Base-by-base conservation (phyloP, 129 eudicot species). In the Lonicera japonica region DNA sequence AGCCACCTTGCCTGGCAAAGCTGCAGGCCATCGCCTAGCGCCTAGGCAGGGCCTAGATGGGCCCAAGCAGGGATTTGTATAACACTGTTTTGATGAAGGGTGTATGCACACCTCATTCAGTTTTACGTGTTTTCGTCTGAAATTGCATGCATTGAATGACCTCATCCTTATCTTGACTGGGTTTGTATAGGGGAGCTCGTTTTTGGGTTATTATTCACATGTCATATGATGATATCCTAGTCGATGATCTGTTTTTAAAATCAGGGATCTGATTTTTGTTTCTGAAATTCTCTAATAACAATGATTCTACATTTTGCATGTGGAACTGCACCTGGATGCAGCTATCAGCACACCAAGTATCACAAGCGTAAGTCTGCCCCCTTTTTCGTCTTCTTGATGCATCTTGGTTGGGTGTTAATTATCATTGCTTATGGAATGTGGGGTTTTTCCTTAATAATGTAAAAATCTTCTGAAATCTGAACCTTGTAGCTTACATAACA, bases 261-360 rank as follows among this genome's bases (percentile, higher is more conserved):
- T 1, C 36, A 29, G 36, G 4, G 36, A 1, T 29, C 6, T 29
- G 36, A 29, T 29, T 29, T 29, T 29, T 2, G 4, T 29, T 29
- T 29, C 4, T 29, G 36, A 29, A 29, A 29, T 50, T 56, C 69
- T 19, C 58, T 82, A 41, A 70, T 72, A 61, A 59, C 40, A 45
- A 73, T 39, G 16, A 65, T 74, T 72, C 55, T 18, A 10, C 56
- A 13, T 77, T 70, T 87, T 77, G 85, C 85, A 71, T 85, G 82
- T 79, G 82, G 73, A 72, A 70, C 64, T 57, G 36, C 65, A 60
- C 39, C 60, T 67, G 77, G 73, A 67, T 69, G 82, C 86, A 94
- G 99, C 68, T 94, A 94, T 81, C 99, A 88, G 74, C 99, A 88
- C 62, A 94, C 99, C 24, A 94, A 94, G 87, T 94, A 94, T 71